Conservation (phyloP, 495 filamentous ascomycete species). For the Amphirosellinia nigrospora region DNA sequence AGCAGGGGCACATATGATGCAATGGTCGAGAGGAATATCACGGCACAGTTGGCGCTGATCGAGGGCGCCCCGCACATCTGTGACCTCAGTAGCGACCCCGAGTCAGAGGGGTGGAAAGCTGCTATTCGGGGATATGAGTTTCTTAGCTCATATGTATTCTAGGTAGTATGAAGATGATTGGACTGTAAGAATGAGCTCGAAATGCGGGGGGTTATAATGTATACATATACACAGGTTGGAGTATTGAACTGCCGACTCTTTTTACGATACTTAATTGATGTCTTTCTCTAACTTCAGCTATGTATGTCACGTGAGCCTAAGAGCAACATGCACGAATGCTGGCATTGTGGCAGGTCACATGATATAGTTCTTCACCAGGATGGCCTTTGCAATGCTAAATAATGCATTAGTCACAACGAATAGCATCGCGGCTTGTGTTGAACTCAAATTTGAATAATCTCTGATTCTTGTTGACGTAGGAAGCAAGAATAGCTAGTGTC, state of each 20-base stretch:
- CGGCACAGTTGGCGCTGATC: conserved; percentile 37
- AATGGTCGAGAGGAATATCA: conserved; percentile 33
- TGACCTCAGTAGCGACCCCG: conserved; percentile 39
- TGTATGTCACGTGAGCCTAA: not conserved
- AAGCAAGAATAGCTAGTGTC: not conserved
- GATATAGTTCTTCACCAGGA: not conserved
- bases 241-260: not conserved
- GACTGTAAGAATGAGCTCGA: not conserved
- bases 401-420: not conserved
- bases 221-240: not conserved
- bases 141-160: conserved; percentile 28
- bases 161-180: not conserved
- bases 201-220: not conserved
- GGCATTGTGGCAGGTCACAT: not conserved
- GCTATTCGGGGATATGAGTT: conserved; percentile 42
- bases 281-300: not conserved
- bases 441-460: not conserved
- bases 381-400: no score
- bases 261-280: not conserved
- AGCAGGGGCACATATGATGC: conserved; percentile 37
- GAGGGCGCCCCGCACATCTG: conserved; percentile 46
- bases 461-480: not conserved
- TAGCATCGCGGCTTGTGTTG: not conserved
- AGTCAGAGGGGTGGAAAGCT: conserved; percentile 37
- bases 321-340: not conserved